phyloP scores from a whole-genome alignment of 2,329 filamentous ascomycete genomes.

The Botrytis aclada region DNA sequence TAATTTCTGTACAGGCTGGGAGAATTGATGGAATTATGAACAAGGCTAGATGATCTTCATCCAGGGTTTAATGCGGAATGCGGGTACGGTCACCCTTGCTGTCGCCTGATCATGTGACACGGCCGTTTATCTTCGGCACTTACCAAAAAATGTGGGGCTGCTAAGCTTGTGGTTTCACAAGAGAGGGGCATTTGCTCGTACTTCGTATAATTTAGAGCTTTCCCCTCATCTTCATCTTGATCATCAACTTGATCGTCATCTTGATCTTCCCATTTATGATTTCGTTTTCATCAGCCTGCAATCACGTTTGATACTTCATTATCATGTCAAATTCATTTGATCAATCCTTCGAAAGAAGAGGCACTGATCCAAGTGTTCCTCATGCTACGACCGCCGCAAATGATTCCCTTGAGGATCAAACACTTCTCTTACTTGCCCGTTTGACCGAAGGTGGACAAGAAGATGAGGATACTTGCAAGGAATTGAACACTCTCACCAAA shows the following conservation, averaged over 20 bases:
- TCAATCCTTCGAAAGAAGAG: conserved; percentile 12
- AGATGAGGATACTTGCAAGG: conserved; percentile 64
- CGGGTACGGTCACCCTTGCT: neutral
- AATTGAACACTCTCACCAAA: conserved; percentile 57
- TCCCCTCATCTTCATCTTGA: conserved; percentile 12
- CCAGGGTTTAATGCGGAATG: neutral
- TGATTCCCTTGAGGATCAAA: conserved; percentile 35
- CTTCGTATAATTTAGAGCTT: neutral
- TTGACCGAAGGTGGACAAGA: conserved; percentile 90
- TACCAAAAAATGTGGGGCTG: conserved; percentile 2
- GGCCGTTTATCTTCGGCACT: neutral
- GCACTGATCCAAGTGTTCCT: conserved; percentile 30
- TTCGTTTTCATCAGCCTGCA: neutral
- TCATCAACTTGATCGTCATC: neutral
- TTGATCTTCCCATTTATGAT: neutral
- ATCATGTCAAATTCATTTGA: conserved; percentile 15
- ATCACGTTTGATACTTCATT: neutral
- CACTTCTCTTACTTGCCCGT: conserved; percentile 65
- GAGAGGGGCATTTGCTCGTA: neutral
- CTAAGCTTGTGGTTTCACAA: conserved; percentile 6
- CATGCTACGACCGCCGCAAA: conserved; percentile 24
- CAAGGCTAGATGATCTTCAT: conserved; percentile 13
- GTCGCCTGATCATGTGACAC: conserved; percentile 9
- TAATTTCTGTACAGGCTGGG: neutral
- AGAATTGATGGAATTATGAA: neutral